phyloP scores from a whole-genome alignment of 106 monocot genomes.

The Triglochin maritima region DNA sequence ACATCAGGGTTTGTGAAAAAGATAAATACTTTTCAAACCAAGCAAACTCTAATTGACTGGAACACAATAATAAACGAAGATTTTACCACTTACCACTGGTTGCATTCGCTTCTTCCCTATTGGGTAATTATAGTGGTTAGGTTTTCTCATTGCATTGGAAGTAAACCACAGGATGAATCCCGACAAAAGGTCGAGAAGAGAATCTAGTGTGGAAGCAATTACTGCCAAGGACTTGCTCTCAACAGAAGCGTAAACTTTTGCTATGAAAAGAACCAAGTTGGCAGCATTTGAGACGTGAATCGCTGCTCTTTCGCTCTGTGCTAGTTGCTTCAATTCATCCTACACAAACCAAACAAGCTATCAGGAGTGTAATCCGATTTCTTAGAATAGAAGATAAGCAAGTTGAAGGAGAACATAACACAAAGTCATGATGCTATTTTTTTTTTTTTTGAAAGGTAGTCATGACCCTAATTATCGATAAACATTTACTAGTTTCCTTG shows the following conservation, averaged over 20 bases:
- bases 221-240: slow-evolving; percentile 68
- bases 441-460: no score
- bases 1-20: no score
- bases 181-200: slow-evolving; percentile 76
- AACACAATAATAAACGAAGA: not conserved
- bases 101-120: slow-evolving; percentile 94
- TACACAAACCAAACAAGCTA: slow-evolving; percentile 6
- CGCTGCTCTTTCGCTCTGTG: slow-evolving; percentile 55
- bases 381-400: not conserved
- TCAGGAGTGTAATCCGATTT: not conserved
- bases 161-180: slow-evolving; percentile 88
- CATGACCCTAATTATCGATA: no score
- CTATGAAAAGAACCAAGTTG: slow-evolving; percentile 55
- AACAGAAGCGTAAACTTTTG: slow-evolving; percentile 58
- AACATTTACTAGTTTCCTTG: no score
- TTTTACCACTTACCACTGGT: slow-evolving; percentile 44
- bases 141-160: slow-evolving; percentile 60
- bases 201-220: slow-evolving; percentile 89
- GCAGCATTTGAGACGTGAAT: slow-evolving; percentile 60
- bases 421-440: no score
- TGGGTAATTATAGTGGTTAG: slow-evolving; percentile 61
- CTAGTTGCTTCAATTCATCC: slow-evolving; percentile 50
- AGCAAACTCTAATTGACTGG: no score
- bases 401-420: no score
- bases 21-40: no score